Percentiles rank a stretch among this genome's conserved stretches.
Conservation (phyloP, 2,329 filamentous ascomycete genomes). For the Epichloe hybrida region DNA sequence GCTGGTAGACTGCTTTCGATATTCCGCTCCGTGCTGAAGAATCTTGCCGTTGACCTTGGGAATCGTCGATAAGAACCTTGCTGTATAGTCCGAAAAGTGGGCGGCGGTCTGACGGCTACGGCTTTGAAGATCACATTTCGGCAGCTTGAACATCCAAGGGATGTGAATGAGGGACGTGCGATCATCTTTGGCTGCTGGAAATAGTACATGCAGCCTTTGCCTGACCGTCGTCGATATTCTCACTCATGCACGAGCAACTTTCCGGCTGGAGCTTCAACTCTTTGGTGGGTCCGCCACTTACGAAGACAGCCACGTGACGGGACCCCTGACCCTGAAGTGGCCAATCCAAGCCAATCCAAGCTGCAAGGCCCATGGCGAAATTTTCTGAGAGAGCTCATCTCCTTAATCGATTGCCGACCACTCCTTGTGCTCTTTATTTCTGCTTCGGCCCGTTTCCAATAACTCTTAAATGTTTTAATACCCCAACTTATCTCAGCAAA, state of each 20-base stretch:
- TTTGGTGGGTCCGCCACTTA: not conserved
- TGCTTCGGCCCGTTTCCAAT: not conserved
- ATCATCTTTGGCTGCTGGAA: constrained; percentile 14
- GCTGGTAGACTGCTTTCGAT: constrained; percentile 8
- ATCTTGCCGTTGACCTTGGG: constrained; percentile 11
- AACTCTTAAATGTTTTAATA: constrained; percentile 13
- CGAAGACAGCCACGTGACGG: constrained; percentile 7
- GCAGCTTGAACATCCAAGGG: constrained; percentile 19
- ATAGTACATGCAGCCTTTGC: not conserved
- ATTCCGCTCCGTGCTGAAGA: constrained; percentile 12
- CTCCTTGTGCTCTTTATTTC: constrained; percentile 2
- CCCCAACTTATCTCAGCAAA: not conserved
- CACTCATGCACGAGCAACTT: not conserved
- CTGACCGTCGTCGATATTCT: not conserved
- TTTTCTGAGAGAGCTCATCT: constrained; percentile 13
- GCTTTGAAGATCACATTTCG: constrained; percentile 18
- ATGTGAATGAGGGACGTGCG: constrained; percentile 15
- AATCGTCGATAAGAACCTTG: constrained; percentile 9
- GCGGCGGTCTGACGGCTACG: constrained; percentile 12
- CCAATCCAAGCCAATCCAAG: constrained; percentile 5
- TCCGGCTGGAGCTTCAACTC: not conserved
- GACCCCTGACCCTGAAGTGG: not conserved
- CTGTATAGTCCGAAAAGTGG: constrained; percentile 13
- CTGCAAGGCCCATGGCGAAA: constrained; percentile 10
- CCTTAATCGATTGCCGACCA: not conserved